Base-by-base conservation (phyloP, 495 filamentous ascomycete species). In the Patellaria atrata region DNA sequence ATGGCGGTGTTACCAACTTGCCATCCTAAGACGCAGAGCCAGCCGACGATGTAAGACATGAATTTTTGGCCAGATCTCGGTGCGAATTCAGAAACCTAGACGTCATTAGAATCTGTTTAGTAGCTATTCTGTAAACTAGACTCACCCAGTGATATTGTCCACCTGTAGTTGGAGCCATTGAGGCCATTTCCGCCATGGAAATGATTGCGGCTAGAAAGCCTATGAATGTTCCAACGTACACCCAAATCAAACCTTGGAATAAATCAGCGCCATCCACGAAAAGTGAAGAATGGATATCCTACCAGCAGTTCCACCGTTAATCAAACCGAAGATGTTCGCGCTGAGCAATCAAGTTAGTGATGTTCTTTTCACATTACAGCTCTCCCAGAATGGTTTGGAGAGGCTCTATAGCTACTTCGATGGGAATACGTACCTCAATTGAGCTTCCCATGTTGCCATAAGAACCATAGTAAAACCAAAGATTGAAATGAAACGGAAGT, bases 11-110 rank as follows among this genome's bases (percentile, higher is more conserved):
- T 65, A 2, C 63, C 57, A 14, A 65, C 65, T 51, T 75, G 67
- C 73, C 74, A 77, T 6, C 68, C 71, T 20, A 66, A 64, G 3
- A 66, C 64, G 20, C 60, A 67, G 15, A 78, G 56, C 74, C 73
- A 79, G 10, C 68, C 42, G 39, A 49, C 29, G 14, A 54, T 40
- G 40, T 59, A 59, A 42, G 52, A 55, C n/a, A 48, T 30, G 11
- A 47, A 40, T 33, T 40, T 48, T 35, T 56, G 55, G 16, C 28
- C 40, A 1, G 14, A 18, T 5, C 34, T 38, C 2, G 54, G 56
- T 16, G 52, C 41, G 33, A 57, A 55, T 38, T 57, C 52, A 7
- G 42, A 50, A 10, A 47, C 40, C 23, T 40, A 45, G n/a, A n/a
- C n/a, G n/a, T n/a, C n/a, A n/a, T n/a, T n/a, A n/a, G n/a, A n/a